Conservation (phyloP, 805 yeast genomes). For the Limtongia smithiae region DNA sequence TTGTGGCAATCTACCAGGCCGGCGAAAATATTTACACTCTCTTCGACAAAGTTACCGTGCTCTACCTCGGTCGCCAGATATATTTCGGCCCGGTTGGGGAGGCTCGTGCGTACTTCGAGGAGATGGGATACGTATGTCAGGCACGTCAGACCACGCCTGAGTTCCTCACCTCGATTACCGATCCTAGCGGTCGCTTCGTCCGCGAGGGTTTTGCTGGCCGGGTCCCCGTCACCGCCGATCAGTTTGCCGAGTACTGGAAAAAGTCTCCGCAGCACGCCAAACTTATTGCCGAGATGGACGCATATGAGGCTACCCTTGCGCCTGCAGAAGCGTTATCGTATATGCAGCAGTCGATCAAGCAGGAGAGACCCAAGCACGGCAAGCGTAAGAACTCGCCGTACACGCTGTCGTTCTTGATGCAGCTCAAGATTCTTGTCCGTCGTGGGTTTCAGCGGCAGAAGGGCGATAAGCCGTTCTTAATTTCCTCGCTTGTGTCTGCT, state of each 20-base stretch:
- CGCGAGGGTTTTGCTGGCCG: conserved; percentile 47
- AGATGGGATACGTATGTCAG: conserved; percentile 64
- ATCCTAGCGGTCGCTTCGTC: conserved; percentile 56
- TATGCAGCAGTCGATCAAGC: conserved; percentile 40
- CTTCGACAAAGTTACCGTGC: conserved; percentile 59
- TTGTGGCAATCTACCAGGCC: conserved; percentile 69
- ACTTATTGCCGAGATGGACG: conserved; percentile 47
- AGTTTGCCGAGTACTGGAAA: conserved; percentile 59
- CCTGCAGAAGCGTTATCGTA: conserved; percentile 38
- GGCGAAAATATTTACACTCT: conserved; percentile 61
- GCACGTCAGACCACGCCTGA: conserved; percentile 61
- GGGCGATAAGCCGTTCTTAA: conserved; percentile 54
- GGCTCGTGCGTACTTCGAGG: conserved; percentile 56
- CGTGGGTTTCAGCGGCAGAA: conserved; percentile 45
- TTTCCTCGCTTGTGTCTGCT: conserved; percentile 47
- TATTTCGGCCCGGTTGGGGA: conserved; percentile 55
- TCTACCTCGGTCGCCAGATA: conserved; percentile 60
- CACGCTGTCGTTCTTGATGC: conserved; percentile 45
- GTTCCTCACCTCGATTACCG: conserved; percentile 38
- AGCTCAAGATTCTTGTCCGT: conserved; percentile 39
- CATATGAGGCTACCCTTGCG: conserved; percentile 37
- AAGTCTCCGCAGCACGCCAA: conserved; percentile 45
- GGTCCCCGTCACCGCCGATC: conserved; percentile 61
- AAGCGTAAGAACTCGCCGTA: conserved; percentile 44
- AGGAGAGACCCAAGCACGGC: conserved; percentile 41